A percentile compares a stretch with the other conserved stretches of the same genome.
phyloP scores from a whole-genome alignment of 768 basidiomycete species.

The Gloeostereum incarnatum region DNA sequence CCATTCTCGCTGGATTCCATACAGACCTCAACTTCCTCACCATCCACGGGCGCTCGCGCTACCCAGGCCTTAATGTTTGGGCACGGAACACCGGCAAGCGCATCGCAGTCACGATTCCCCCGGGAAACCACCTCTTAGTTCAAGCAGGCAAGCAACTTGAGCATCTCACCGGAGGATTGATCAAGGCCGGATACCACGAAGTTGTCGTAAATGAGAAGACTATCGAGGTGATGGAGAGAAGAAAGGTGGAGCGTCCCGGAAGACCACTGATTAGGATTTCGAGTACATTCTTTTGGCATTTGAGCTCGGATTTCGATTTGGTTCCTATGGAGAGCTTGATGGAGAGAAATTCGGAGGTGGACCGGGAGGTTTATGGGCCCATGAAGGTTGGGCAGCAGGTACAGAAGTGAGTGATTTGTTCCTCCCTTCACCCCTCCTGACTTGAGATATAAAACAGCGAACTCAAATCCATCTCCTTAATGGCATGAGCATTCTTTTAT shows the following conservation, averaged over 20 bases:
- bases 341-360: slow-evolving; percentile 30
- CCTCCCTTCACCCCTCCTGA: slow-evolving; percentile 1
- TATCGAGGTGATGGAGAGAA: slow-evolving; percentile 57
- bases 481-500: slow-evolving; percentile 37
- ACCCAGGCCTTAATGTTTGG: slow-evolving; percentile 90
- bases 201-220: slow-evolving; percentile 81
- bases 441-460: slow-evolving; percentile 36
- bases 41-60: slow-evolving; percentile 82
- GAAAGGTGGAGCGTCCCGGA: slow-evolving; percentile 48
- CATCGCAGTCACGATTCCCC: slow-evolving; percentile 80
- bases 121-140: slow-evolving; percentile 75
- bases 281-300: slow-evolving; percentile 94
- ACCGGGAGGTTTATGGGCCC: slow-evolving; percentile 41
- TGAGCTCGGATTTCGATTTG: slow-evolving; percentile 80
- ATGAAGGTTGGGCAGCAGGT: slow-evolving; percentile 92
- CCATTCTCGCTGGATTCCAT: slow-evolving; percentile 91
- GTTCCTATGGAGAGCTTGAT: slow-evolving; percentile 48
- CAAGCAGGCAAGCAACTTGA: slow-evolving; percentile 97
- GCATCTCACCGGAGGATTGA: slow-evolving; percentile 72
- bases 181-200: slow-evolving; percentile 92
- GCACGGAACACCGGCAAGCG: slow-evolving; percentile 89
- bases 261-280: slow-evolving; percentile 94
- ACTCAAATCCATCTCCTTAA: slow-evolving; percentile 71
- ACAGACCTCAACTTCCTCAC: slow-evolving; percentile 91
- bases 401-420: slow-evolving; percentile 44